These are phyloP conservation scores for Phyllosticta paracitricarpa DNA, from an alignment of 2,329 filamentous ascomycete genomes.

Conservation along the genomic window DNA sequence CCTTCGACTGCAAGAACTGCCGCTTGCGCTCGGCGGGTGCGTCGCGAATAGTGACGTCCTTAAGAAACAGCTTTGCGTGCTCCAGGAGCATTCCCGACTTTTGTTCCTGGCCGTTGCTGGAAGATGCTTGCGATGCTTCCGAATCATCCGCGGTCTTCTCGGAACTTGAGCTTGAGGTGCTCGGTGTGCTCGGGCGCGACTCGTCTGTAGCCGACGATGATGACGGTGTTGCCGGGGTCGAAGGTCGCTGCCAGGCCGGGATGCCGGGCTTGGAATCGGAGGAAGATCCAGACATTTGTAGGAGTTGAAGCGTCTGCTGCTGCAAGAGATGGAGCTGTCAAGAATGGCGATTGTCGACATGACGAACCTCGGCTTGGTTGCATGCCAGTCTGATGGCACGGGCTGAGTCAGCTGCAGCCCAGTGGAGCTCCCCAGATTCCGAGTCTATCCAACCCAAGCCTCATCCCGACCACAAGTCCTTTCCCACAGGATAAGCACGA, in stretches of 20 bases:
- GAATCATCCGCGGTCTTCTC: slow-evolving; percentile 13
- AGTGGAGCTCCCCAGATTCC: neutral
- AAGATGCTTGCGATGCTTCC: slow-evolving; percentile 10
- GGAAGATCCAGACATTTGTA: neutral
- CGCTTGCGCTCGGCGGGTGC: slow-evolving; percentile 62
- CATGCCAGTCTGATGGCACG: too few relatives aligned
- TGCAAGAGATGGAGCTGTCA: neutral
- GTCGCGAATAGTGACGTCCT: slow-evolving; percentile 61
- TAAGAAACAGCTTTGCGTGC: slow-evolving; percentile 65
- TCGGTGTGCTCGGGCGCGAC: neutral
- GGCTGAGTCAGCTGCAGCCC: too few relatives aligned
- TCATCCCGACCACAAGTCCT: neutral
- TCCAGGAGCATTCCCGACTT: slow-evolving; percentile 34
- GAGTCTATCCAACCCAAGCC: neutral
- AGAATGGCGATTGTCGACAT: neutral
- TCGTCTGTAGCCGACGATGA: slow-evolving; percentile 8
- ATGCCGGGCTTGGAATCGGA: slow-evolving; percentile 6
- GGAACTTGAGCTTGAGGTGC: slow-evolving; percentile 10
- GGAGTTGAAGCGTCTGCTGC: neutral
- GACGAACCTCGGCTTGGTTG: too few relatives aligned
- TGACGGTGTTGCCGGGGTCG: slow-evolving; percentile 10
- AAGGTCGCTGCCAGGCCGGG: slow-evolving; percentile 27
- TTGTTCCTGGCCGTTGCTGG: slow-evolving; percentile 4
- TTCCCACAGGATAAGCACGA: neutral
- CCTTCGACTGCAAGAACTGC: slow-evolving; percentile 69